These are phyloP conservation scores for Hymenochaete sp. DNA, from an alignment of 1,284 basidiomycete species.

Conservation along the genomic window DNA sequence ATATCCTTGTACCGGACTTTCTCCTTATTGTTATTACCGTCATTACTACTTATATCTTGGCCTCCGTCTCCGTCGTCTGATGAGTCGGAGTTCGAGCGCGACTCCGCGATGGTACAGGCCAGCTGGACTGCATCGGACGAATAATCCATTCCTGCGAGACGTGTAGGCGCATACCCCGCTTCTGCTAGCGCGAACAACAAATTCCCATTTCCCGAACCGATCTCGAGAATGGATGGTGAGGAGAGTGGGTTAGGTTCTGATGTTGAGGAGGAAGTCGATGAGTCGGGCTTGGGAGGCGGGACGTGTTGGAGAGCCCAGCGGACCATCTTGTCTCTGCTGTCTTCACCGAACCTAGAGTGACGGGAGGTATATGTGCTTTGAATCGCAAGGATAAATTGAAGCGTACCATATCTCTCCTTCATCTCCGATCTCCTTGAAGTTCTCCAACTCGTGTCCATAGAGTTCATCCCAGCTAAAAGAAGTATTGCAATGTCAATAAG, in stretches of 20 bases:
- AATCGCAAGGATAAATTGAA: neutral
- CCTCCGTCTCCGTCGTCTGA: conserved; percentile 39
- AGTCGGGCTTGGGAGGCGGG: conserved; percentile 28
- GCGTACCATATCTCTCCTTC: conserved; percentile 82
- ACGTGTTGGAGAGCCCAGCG: conserved; percentile 50
- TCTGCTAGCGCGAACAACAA: conserved; percentile 68
- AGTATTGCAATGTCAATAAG: conserved; percentile 1
- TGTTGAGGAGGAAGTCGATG: neutral
- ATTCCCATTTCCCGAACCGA: conserved; percentile 83
- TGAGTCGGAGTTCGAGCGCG: conserved; percentile 34
- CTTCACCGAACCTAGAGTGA: conserved; percentile 68
- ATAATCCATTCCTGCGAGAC: conserved; percentile 76
- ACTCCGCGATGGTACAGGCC: conserved; percentile 42
- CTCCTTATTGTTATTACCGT: too few relatives aligned
- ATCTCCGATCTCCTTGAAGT: conserved; percentile 77
- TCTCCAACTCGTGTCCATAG: conserved; percentile 63
- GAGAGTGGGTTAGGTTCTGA: conserved; percentile 14
- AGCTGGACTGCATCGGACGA: conserved; percentile 64
- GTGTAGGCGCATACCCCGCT: conserved; percentile 48
- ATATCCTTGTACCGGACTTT: too few relatives aligned
- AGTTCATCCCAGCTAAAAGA: conserved; percentile 60
- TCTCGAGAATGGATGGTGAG: conserved; percentile 51
- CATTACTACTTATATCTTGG: too few relatives aligned
- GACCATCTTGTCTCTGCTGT: conserved; percentile 77
- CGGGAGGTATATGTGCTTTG: neutral